Evolutionary conservation across 148 eudicot genomes (phyloP).

Genomic region (Arbutus unedo): DNA sequence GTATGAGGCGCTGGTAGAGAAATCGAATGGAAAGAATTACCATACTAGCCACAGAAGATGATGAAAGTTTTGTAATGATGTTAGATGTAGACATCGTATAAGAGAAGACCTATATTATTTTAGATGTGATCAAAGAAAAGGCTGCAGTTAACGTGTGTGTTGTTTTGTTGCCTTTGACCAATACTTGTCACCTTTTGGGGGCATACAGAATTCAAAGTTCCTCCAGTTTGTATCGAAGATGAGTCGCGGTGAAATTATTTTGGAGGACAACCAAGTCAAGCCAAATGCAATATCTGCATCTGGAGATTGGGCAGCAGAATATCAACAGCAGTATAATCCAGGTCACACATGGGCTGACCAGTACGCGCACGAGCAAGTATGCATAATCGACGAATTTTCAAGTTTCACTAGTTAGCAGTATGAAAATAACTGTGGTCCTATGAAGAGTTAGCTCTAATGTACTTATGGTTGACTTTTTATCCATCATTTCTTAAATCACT

Average conservation of each 20-base stretch:
- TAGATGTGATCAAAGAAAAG: not conserved
- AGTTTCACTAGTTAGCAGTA: not conserved
- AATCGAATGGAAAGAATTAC: not conserved
- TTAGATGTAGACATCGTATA: conserved; percentile 6
- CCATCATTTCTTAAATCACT: not conserved
- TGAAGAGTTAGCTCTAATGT: not conserved
- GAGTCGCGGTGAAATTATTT: conserved; percentile 90
- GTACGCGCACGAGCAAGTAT: conserved; percentile 59
- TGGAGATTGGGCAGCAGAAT: conserved; percentile 91
- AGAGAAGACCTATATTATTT: not conserved
- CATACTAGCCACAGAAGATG: not conserved
- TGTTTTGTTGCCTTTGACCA: conserved; percentile 7
- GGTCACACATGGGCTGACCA: conserved; percentile 77
- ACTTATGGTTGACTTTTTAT: not conserved
- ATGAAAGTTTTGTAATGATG: not conserved
- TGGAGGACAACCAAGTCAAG: conserved; percentile 89
- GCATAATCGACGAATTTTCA: not conserved
- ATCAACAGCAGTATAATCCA: conserved; percentile 53
- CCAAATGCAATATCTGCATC: conserved; percentile 48
- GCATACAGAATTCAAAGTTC: conserved; percentile 85
- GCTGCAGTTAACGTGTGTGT: not conserved
- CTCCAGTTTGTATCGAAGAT: conserved; percentile 96
- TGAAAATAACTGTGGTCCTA: not conserved
- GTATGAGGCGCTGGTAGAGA: not conserved
- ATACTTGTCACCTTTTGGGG: conserved; percentile 16